Conservation (phyloP, 139 green algal species). For the Diplosphaera chodatii region DNA sequence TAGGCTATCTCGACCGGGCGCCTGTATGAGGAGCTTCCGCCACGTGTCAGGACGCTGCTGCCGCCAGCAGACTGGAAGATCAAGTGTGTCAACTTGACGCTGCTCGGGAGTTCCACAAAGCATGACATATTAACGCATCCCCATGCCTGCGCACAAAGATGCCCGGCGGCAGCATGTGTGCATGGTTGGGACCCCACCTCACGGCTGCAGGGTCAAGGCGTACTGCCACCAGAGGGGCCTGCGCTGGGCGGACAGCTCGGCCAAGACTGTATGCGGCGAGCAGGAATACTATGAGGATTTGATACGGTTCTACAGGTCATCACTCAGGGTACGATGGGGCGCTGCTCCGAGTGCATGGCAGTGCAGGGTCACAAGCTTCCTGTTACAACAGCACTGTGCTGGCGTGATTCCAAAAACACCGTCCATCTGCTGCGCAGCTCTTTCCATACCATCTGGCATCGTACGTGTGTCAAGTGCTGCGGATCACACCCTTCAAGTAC, state of each 20-base stretch:
- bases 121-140: too few relatives aligned
- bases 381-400: too few relatives aligned
- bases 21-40: constrained; percentile 66
- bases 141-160: too few relatives aligned
- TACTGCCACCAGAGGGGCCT: constrained; percentile 72
- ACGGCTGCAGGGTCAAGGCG: constrained; percentile 81
- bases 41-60: constrained; percentile 34
- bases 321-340: constrained; percentile 65
- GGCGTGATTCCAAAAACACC: too few relatives aligned
- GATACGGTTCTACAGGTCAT: constrained; percentile 52
- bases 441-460: constrained; percentile 89
- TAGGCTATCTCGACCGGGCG: constrained; percentile 48
- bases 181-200: neutral
- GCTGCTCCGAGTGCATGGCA: too few relatives aligned
- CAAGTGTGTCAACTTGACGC: constrained; percentile 16
- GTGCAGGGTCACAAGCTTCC: too few relatives aligned
- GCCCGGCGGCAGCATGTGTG: neutral
- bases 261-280: constrained; percentile 56
- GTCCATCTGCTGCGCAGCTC: constrained; percentile 42
- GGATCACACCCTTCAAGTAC: constrained; percentile 83
- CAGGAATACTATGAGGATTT: constrained; percentile 91
- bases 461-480: constrained; percentile 77
- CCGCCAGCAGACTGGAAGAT: constrained; percentile 38
- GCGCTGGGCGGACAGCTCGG: constrained; percentile 57
- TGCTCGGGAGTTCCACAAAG: neutral